phyloP scores from a whole-genome alignment of 208 protist species.

The Tritrichomonas foetus region DNA sequence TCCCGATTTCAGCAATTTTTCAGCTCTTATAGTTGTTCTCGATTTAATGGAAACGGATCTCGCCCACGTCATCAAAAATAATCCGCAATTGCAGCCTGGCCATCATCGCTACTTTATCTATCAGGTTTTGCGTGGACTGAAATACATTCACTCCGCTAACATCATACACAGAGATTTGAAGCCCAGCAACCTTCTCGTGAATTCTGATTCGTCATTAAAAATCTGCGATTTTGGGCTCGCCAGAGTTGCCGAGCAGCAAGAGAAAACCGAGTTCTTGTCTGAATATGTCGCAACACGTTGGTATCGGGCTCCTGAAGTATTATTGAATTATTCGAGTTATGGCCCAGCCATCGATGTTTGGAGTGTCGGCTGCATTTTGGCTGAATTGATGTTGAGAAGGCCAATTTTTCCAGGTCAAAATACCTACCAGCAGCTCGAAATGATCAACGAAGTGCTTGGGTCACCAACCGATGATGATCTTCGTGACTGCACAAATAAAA shows the following conservation, averaged over 20 bases:
- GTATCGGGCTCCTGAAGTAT: constrained; percentile 97
- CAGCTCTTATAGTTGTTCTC: constrained; percentile 83
- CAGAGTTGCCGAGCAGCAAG: constrained; percentile 42
- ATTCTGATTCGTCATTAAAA: constrained; percentile 72
- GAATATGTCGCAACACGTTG: constrained; percentile 72
- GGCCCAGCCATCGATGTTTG: constrained; percentile 84
- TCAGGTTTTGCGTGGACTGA: constrained; percentile 57
- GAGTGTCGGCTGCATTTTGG: constrained; percentile 96
- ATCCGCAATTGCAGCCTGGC: background rate
- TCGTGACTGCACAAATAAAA: constrained; percentile 62
- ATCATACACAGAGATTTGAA: constrained; percentile 62
- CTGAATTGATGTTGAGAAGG: constrained; percentile 80
- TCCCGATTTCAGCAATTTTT: constrained; percentile 57
- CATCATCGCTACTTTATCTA: constrained; percentile 41
- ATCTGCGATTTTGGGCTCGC: constrained; percentile 71
- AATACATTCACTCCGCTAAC: constrained; percentile 58
- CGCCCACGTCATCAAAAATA: constrained; percentile 71
- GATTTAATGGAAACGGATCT: constrained; percentile 90
- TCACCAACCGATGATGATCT: constrained; percentile 68
- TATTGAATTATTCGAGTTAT: constrained; percentile 58
- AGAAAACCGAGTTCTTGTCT: constrained; percentile 67
- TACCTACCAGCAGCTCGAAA: background rate
- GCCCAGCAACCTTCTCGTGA: constrained; percentile 71
- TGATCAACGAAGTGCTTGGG: background rate
- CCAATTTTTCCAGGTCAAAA: constrained; percentile 72